These are phyloP conservation scores for Lobosporangium transversale DNA, from an alignment of 192 early-diverging fungal genomes.

Conservation along the genomic window DNA sequence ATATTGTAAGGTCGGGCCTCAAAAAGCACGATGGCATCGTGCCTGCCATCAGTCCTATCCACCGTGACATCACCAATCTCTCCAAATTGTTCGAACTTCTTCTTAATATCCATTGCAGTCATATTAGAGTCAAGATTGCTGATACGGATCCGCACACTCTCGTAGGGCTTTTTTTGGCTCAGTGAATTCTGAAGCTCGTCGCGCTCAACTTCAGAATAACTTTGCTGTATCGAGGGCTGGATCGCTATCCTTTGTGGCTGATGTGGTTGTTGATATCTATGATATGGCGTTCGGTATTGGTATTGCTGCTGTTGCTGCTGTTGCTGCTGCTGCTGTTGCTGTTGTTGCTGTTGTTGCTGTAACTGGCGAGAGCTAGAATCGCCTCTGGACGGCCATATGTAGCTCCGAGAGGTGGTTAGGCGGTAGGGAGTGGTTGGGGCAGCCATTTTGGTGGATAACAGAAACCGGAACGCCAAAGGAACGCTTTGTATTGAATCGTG, in stretches of 20 bases:
- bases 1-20: slow-evolving; percentile 9
- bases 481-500: too few relatives aligned
- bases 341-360: background rate
- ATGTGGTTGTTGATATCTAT: too few relatives aligned
- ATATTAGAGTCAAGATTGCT: background rate
- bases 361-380: background rate
- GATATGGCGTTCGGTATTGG: too few relatives aligned
- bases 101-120: slow-evolving; percentile 15
- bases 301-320: too few relatives aligned
- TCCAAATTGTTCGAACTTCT: slow-evolving; percentile 19
- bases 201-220: too few relatives aligned
- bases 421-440: too few relatives aligned
- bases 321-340: background rate
- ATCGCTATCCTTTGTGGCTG: too few relatives aligned
- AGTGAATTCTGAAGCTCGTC: too few relatives aligned
- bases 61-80: slow-evolving; percentile 23
- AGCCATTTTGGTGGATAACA: too few relatives aligned
- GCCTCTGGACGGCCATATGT: too few relatives aligned
- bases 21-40: slow-evolving; percentile 7
- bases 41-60: slow-evolving; percentile 7
- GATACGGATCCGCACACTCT: slow-evolving; percentile 17
- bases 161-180: background rate
- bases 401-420: background rate
- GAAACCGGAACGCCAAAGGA: too few relatives aligned
- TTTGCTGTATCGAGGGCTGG: too few relatives aligned